Conservation (phyloP, 2,329 filamentous ascomycete species). For the Cladosporium sp. region DNA sequence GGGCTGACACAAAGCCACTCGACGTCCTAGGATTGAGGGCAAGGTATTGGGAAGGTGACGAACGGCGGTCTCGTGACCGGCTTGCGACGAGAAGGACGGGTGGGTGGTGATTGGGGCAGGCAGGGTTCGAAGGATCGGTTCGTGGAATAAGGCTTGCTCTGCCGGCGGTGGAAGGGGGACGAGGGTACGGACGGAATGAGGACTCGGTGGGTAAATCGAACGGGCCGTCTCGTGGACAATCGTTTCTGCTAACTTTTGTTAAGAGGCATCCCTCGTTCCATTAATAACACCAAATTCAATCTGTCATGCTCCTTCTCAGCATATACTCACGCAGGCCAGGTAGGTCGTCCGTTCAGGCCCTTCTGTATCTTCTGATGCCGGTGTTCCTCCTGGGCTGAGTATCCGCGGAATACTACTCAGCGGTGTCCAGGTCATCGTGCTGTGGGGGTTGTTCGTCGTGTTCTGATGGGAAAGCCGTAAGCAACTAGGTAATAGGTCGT, state of each 20-base stretch:
- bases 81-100: conserved; percentile 8
- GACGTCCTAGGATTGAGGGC: background rate
- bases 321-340: conserved; percentile 16
- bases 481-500: conserved; percentile 12
- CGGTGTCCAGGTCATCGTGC: conserved; percentile 94
- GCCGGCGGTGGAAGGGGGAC: conserved; percentile 12
- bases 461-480: conserved; percentile 38
- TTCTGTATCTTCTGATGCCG: conserved; percentile 6
- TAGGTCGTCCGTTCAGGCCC: background rate
- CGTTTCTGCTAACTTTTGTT: conserved; percentile 20
- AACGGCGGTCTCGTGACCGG: conserved; percentile 13
- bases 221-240: conserved; percentile 16
- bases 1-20: background rate
- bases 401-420: conserved; percentile 59
- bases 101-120: background rate
- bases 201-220: conserved; percentile 15
- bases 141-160: conserved; percentile 14
- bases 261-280: conserved; percentile 18
- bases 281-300: conserved; percentile 19
- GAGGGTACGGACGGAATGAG: conserved; percentile 6
- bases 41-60: background rate
- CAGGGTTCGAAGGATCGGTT: conserved; percentile 11
- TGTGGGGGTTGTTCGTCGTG: conserved; percentile 75
- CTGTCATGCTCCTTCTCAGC: conserved; percentile 5
- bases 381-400: background rate